Evolutionary conservation across 305 asterid genomes (phyloP).

Genomic region (Fraxinus nigra): DNA sequence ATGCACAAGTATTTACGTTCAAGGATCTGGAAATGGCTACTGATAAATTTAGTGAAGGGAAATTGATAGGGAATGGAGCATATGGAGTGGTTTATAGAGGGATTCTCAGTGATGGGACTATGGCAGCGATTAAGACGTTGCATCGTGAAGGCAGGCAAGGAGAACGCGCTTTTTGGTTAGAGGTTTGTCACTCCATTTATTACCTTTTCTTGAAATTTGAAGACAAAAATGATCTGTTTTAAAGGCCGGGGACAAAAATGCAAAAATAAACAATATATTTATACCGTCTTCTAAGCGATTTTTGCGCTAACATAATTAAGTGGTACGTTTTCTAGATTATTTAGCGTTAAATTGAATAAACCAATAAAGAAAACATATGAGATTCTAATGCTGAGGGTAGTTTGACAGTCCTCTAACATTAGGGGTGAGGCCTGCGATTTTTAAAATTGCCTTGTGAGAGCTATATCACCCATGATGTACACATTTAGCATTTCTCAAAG

Average conservation of each 20-base stretch:
- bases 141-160: slow-evolving; percentile 58
- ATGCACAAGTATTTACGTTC: slow-evolving; percentile 60
- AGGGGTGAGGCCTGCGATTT: no score
- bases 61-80: slow-evolving; percentile 47
- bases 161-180: slow-evolving; percentile 69
- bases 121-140: slow-evolving; percentile 59
- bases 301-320: neutral
- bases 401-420: no score
- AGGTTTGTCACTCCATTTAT: slow-evolving; percentile 40
- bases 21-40: slow-evolving; percentile 65
- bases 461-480: no score
- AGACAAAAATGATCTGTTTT: no score
- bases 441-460: no score
- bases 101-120: slow-evolving; percentile 50
- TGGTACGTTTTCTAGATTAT: no score
- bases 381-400: neutral
- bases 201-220: neutral
- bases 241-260: no score
- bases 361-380: neutral
- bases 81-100: slow-evolving; percentile 55
- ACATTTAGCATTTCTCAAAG: no score
- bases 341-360: no score
- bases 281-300: neutral
- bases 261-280: neutral
- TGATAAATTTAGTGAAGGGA: slow-evolving; percentile 43